Base-by-base conservation (phyloP, 73 alveolate species). In the Paraurostyla sp. region DNA sequence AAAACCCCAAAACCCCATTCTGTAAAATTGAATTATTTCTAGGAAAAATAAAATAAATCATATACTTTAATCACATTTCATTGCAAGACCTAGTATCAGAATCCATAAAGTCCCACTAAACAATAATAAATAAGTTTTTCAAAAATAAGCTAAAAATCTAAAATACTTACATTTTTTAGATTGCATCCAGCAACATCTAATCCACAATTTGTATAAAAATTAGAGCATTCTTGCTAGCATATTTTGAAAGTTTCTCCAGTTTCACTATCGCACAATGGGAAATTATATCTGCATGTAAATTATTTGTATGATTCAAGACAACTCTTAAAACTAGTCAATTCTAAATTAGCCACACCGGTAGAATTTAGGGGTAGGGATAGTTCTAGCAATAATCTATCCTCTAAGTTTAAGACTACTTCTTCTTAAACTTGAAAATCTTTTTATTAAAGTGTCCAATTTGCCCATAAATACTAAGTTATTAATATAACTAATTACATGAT, bases 21-120 rank as follows among this genome's bases (percentile, higher is more conserved):
- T n/a, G n/a, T n/a, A n/a, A n/a, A n/a, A n/a, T n/a, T n/a, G n/a
- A n/a, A n/a, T n/a, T n/a, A n/a, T n/a, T n/a, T n/a, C n/a, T n/a
- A n/a, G n/a, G n/a, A n/a, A n/a, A n/a, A n/a, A n/a, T n/a, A n/a
- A n/a, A n/a, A n/a, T n/a, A n/a, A n/a, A n/a, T n/a, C n/a, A n/a
- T n/a, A n/a, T n/a, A n/a, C n/a, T n/a, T n/a, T n/a, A n/a, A n/a
- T n/a, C n/a, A n/a, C n/a, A n/a, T n/a, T n/a, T n/a, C n/a, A n/a
- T 60, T 9, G 50, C 78, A 60, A 30, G 78, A 60, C 32, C 32
- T 13, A 60, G 78, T 60, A 32, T 60, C 78, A 9, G 78, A 60
- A 29, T 60, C 78, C 78, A 60, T 60, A 60, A 60, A 60, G 32
- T 60, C 78, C 78, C 78, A 60, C 71, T 56, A 56, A n/a, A n/a